phyloP scores from a whole-genome alignment of 1,139 yeast genomes.

The Spathaspora jeffriesii region DNA sequence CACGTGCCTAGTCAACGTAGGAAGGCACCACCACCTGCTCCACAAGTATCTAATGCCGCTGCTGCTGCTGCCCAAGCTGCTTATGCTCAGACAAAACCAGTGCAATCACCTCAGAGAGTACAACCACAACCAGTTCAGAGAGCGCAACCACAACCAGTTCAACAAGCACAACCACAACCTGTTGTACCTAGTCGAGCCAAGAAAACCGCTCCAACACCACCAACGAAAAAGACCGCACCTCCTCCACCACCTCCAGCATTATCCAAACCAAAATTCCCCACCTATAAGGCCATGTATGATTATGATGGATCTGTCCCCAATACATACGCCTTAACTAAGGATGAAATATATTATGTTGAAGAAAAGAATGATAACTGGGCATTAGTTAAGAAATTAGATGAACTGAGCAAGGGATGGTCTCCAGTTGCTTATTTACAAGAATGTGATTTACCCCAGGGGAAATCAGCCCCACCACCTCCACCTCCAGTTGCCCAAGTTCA shows the following conservation, averaged over 20 bases:
- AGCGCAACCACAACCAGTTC: conserved; percentile 13
- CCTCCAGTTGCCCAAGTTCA: conserved; percentile 31
- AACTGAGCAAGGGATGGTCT: conserved; percentile 91
- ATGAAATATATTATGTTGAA: conserved; percentile 68
- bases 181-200: conserved; percentile 26
- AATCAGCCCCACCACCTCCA: conserved; percentile 25
- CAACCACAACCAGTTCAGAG: conserved; percentile 5
- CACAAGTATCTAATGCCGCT: conserved; percentile 18
- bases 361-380: conserved; percentile 90
- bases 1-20: too few species aligned
- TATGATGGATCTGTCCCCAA: conserved; percentile 86
- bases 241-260: conserved; percentile 64
- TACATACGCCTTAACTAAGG: conserved; percentile 75
- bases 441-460: conserved; percentile 44
- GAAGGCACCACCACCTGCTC: conserved; percentile 16
- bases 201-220: conserved; percentile 38
- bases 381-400: conserved; percentile 76
- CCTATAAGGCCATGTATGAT: conserved; percentile 85
- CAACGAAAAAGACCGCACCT: conserved; percentile 29
- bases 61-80: conserved; percentile 20
- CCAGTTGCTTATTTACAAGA: conserved; percentile 89
- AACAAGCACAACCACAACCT: conserved; percentile 16
- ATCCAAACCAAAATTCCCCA: conserved; percentile 70
- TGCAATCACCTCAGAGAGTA: conserved; percentile 3
- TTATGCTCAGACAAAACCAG: conserved; percentile 9